Evolutionary conservation across 2,329 filamentous ascomycete genomes (phyloP), one percentile per base, ranked within the genome.

Genomic region (Tolypocladium ophioglossoides): DNA sequence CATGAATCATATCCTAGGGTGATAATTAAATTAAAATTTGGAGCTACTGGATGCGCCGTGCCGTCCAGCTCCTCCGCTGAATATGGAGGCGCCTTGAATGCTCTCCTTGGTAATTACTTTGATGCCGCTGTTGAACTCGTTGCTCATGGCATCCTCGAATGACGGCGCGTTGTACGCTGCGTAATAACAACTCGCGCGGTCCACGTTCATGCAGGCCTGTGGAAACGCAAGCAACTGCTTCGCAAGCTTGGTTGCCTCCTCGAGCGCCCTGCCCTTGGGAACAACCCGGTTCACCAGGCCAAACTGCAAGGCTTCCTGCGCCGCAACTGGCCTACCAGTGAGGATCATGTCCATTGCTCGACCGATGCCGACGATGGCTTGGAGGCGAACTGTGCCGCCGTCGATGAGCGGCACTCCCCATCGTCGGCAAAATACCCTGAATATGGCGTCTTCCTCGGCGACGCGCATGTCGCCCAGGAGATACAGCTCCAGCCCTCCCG

Each of bases 321-420:
- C 78, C 0, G 57, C 58, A 0, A 82, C 75, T 0, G 71, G 60
- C 1, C 78, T 66, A 0, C 80, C 79, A 0, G 79, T 82, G 6
- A 83, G 65, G 18, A 82, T 78, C 73, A 82, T 77, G 62, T 82
- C 79, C 53, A 82, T 57, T 0, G 79, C 78, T 3, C 77, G 62
- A 0, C 78, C 77, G 1, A 82, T 66, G 0, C 79, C 79, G 24
- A 82, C 64, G 47, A 80, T 69, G 1, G 70, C 70, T 54, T 75
- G 76, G 7, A 81, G 63, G 1, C 78, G 72, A 0, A 80, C 77
- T 0, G 77, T 81, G 3, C 78, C 78, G 22, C 63, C 66, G 30
- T 66, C 78, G 20, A 57, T 58, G 34, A 61, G 58, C 10, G 58
- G 56, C 27, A 59, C 59, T 22, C 58, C 58, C 22, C 49, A 56